Evolutionary conservation across 768 basidiomycete species (phyloP), one percentile per base, ranked within the genome.

Genomic region (Phanerochaete carnosa): DNA sequence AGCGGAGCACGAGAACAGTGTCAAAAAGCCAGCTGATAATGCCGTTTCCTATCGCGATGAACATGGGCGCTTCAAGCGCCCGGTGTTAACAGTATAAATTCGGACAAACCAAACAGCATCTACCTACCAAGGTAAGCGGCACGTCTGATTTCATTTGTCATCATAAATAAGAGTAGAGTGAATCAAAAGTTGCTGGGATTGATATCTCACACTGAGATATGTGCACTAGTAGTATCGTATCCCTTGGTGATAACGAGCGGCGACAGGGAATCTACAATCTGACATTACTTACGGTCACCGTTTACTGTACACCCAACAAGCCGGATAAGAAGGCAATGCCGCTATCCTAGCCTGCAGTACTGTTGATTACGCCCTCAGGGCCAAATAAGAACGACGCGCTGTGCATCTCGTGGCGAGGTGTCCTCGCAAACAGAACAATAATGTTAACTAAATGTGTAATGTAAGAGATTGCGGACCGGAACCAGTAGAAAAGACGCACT

Each of bases 321-420:
- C 93, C 94, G 65, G 95, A 87, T 23, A 93, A 75, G 76, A 94
- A 94, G 0, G 92, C 87, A 46, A 95, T 75, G 0, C 93, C 92
- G 45, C 80, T 83, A 64, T 85, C 87, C 82, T 85, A 87, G 61
- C 88, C 92, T 23, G 90, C 90, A 0, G 92, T 88, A 64, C 86
- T 81, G 71, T 96, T 95, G 51, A 84, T 74, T 50, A n/a, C n/a
- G n/a, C 90, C 90, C 6, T 73, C 79, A 25, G 83, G 77, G 13
- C 89, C 90, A 67, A 95, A 96, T 8, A 94, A 87, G 72, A 92
- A 94, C 23, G 69, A 73, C 2, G 90, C 90, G 33, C 86, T 62
- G 69, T 94, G 91, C 91, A 94, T 94, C 59, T 92, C 85, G 0
- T 80, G 76, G 23, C 88, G 80, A 2, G 83, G 79, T 0, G 89